phyloP scores from a whole-genome alignment of 352 stramenopile genomes.

The Globisporangium emineosum region DNA sequence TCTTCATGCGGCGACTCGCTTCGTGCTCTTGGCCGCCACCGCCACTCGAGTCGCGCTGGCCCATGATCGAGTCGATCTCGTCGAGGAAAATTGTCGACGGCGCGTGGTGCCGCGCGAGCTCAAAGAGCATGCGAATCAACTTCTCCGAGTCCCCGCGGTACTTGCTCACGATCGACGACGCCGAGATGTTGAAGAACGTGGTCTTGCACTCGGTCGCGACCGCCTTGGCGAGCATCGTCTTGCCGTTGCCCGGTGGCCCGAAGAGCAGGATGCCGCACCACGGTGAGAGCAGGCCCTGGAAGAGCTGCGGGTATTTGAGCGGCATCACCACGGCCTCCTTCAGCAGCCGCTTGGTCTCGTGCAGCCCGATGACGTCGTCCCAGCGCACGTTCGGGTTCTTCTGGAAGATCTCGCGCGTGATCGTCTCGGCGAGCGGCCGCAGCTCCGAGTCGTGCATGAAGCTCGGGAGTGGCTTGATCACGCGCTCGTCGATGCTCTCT shows the following conservation, averaged over 20 bases:
- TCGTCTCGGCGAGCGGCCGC: conserved; percentile 80
- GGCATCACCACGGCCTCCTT: conserved; percentile 96
- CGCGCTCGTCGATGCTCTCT: conserved; percentile 59
- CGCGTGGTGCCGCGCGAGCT: conserved; percentile 75
- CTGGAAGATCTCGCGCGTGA: conserved; percentile 92
- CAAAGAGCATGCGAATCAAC: conserved; percentile 84
- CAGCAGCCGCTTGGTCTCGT: conserved; percentile 92
- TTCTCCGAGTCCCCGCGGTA: conserved; percentile 86
- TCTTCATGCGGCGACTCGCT: conserved; percentile 85
- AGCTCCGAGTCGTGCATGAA: conserved; percentile 88
- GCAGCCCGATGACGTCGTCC: conserved; percentile 85
- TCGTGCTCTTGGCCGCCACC: conserved; percentile 79
- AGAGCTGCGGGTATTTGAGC: conserved; percentile 93
- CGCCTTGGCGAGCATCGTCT: conserved; percentile 88
- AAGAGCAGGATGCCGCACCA: conserved; percentile 92
- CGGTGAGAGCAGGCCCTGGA: conserved; percentile 87
- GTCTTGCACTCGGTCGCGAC: conserved; percentile 84
- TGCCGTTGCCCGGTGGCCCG: conserved; percentile 79
- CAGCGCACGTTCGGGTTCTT: conserved; percentile 89
- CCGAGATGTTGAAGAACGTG: conserved; percentile 89
- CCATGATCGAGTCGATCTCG: conserved; percentile 90
- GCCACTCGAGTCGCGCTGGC: conserved; percentile 70
- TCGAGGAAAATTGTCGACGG: conserved; percentile 87
- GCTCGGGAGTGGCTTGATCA: conserved; percentile 85
- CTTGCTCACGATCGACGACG: conserved; percentile 85